A percentile compares a stretch with the other conserved stretches of the same genome.
Conservation (phyloP, 2,329 filamentous ascomycete genomes). For the Penicillium corylophilum region DNA sequence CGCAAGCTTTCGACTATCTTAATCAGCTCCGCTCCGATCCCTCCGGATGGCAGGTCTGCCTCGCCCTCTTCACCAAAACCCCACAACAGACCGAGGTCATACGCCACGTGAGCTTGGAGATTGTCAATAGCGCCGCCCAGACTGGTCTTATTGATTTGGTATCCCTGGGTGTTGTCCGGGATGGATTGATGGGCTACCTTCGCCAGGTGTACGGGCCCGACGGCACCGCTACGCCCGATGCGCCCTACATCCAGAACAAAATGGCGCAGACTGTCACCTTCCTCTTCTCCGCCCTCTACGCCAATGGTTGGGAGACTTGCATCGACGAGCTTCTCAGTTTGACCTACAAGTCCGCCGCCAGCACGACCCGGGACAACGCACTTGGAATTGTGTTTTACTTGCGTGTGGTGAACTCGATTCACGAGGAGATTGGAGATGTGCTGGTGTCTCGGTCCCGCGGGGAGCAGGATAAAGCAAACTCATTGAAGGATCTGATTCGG, state of each 20-base stretch:
- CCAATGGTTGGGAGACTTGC: constrained; percentile 81
- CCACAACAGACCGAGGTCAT: constrained; percentile 79
- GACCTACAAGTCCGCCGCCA: constrained; percentile 60
- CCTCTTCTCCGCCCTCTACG: constrained; percentile 85
- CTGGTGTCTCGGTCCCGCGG: constrained; percentile 73
- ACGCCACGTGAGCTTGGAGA: constrained; percentile 83
- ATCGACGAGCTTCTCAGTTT: constrained; percentile 85
- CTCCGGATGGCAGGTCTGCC: constrained; percentile 86
- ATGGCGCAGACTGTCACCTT: constrained; percentile 93
- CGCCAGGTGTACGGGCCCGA: constrained; percentile 68
- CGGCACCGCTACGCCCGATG: constrained; percentile 61
- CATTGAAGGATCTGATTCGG: constrained; percentile 87
- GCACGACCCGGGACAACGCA: constrained; percentile 65
- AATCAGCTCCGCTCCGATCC: constrained; percentile 76
- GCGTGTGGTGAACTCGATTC: constrained; percentile 81
- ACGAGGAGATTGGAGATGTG: constrained; percentile 96
- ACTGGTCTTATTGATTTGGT: constrained; percentile 71
- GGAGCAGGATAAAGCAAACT: constrained; percentile 81
- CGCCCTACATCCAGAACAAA: constrained; percentile 85
- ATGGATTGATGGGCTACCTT: constrained; percentile 78
- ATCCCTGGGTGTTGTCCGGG: constrained; percentile 73
- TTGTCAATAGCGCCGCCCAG: constrained; percentile 89
- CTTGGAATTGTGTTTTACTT: constrained; percentile 82
- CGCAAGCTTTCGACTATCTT: constrained; percentile 65
- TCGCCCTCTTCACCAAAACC: constrained; percentile 76